Base-by-base conservation (phyloP, 1,284 basidiomycete genomes). In the Takashimella tepidaria region DNA sequence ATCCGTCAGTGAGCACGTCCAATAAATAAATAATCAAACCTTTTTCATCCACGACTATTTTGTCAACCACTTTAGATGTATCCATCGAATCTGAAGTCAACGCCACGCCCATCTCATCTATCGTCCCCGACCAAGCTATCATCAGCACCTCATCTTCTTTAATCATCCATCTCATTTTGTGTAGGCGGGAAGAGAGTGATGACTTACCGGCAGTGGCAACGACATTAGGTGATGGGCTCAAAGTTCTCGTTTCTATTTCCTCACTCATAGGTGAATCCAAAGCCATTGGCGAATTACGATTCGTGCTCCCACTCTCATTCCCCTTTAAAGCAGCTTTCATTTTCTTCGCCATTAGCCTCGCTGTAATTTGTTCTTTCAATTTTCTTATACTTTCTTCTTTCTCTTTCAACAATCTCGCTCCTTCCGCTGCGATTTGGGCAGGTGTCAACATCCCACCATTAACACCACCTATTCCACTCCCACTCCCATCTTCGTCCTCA, bases 361-460 rank as follows among this genome's bases (percentile, higher is more conserved):
- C 10, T 16, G 31, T 37, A 37, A 69, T 69, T 47, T 64, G 56
- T 45, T 65, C 67, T 49, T 54, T 63, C 49, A 69, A 51, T 46
- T 50, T 25, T 37, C 59, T 37, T 5, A 70, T 70, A 42, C 59
- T 56, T 47, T 61, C 61, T 49, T 66, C 57, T 51, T 62, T 61
- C 51, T 66, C 59, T 21, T 49, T 50, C 45, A 66, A 31, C 25
- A 63, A 40, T 23, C 52, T 25, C 25, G 58, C 55, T 19, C 45
- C 46, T 26, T 60, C 60, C 16, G 31, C 31, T 16, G 31, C 31
- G 8, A 37, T 41, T 23, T 45, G 48, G 10, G 20, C 42, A 22
- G 54, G 45, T 11, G 49, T 45, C 21, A 37, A 42, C 23, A n/a
- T n/a, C n/a, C n/a, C n/a, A n/a, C n/a, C n/a, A n/a, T n/a, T n/a